Evolutionary conservation across 2,329 filamentous ascomycete species (phyloP).

Genomic region (Diplodia corticola): DNA sequence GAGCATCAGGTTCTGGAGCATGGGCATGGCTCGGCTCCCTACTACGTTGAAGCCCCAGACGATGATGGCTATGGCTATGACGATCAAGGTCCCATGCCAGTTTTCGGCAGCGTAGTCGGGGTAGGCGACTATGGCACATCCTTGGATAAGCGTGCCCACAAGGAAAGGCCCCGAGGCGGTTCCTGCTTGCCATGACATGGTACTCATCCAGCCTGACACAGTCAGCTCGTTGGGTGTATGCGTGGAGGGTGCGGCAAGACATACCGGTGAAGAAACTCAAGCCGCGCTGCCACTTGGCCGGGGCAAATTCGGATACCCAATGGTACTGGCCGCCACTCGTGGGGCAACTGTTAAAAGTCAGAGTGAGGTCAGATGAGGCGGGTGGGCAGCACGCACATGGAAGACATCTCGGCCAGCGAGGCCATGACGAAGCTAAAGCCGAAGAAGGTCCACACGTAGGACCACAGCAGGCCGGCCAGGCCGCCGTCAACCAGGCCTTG

Average conservation of each 20-base stretch:
- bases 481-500: slow-evolving; percentile 24
- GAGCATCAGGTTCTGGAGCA: slow-evolving; percentile 40
- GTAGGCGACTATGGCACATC: slow-evolving; percentile 44
- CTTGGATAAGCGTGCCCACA: slow-evolving; percentile 51
- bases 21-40: slow-evolving; percentile 34
- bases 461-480: slow-evolving; percentile 27
- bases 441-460: slow-evolving; percentile 38
- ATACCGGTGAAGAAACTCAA: slow-evolving; percentile 26
- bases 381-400: slow-evolving; percentile 17
- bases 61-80: slow-evolving; percentile 48
- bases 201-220: slow-evolving; percentile 49
- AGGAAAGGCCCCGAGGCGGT: slow-evolving; percentile 51
- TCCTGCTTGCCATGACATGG: slow-evolving; percentile 53
- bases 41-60: slow-evolving; percentile 47
- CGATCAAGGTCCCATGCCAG: slow-evolving; percentile 54
- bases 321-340: slow-evolving; percentile 25
- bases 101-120: slow-evolving; percentile 43
- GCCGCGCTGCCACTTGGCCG: slow-evolving; percentile 23
- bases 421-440: slow-evolving; percentile 30
- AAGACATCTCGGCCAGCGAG: slow-evolving; percentile 26
- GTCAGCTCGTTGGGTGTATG: not conserved
- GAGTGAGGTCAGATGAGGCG: not conserved
- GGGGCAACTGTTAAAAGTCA: slow-evolving; percentile 5
- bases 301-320: slow-evolving; percentile 25
- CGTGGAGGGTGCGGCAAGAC: not conserved